Conservation (phyloP, 257 asterid species). For the Solanum lignicaule region DNA sequence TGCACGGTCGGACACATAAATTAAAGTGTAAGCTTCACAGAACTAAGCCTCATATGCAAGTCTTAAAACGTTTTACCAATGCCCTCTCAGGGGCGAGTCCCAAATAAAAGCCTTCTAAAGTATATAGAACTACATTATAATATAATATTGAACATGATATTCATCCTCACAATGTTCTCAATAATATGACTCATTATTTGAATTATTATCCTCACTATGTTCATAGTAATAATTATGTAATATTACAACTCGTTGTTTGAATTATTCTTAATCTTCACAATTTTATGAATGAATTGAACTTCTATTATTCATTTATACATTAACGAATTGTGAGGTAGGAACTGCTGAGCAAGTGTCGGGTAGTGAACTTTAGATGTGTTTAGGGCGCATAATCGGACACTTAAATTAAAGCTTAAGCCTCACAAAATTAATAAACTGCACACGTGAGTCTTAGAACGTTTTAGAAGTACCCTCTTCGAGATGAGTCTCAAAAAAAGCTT, state of each 20-base stretch:
- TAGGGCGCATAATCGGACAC: too few relatives aligned
- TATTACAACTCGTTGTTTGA: too few relatives aligned
- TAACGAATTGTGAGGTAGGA: not conserved
- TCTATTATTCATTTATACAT: not conserved
- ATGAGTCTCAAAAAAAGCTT: too few relatives aligned
- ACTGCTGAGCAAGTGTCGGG: too few relatives aligned
- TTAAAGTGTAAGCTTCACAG: too few relatives aligned
- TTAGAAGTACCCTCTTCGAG: not conserved
- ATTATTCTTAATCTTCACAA: not conserved
- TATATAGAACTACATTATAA: not conserved
- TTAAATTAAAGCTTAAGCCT: too few relatives aligned
- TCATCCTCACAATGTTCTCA: not conserved
- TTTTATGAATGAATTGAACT: not conserved
- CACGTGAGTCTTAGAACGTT: too few relatives aligned
- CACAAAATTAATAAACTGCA: not conserved
- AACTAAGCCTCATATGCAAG: not conserved
- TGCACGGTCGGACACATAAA: not conserved
- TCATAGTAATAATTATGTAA: too few relatives aligned
- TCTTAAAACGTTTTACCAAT: too few relatives aligned
- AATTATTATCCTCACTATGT: not conserved
- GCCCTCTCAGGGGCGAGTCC: not conserved
- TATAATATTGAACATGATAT: not conserved
- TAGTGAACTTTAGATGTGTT: not conserved
- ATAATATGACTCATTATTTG: not conserved
- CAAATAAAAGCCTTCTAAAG: not conserved